These are phyloP conservation scores for Paramecium caudatum DNA, from an alignment of 73 alveolate species.

Conservation along the genomic window DNA sequence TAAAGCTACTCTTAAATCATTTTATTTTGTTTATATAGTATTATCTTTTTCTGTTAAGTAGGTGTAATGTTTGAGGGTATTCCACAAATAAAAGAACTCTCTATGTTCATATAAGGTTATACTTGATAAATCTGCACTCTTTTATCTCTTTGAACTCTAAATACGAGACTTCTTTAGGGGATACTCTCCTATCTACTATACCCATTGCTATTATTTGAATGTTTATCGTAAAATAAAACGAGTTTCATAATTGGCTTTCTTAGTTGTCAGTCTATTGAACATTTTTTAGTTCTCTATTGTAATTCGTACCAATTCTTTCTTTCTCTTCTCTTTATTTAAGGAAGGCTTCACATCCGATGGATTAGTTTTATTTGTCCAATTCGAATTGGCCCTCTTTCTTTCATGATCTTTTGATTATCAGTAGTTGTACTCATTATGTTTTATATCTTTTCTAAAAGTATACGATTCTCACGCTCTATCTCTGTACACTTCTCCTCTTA, in stretches of 20 bases:
- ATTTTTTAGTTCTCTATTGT: constrained; percentile 20
- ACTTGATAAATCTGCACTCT: constrained; percentile 23
- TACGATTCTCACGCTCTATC: constrained; percentile 53
- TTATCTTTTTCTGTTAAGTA: neutral
- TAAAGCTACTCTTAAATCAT: neutral
- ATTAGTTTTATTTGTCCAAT: neutral
- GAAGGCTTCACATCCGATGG: neutral
- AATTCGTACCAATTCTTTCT: constrained; percentile 21
- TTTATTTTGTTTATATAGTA: constrained; percentile 31
- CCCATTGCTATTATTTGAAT: neutral
- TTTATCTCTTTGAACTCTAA: neutral
- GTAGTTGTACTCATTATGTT: neutral
- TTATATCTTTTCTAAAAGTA: constrained; percentile 38
- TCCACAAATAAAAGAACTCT: constrained; percentile 3
- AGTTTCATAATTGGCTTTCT: constrained; percentile 4
- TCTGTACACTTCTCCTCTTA: constrained; percentile 53
- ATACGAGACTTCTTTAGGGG: constrained; percentile 1
- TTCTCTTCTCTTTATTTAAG: constrained; percentile 43
- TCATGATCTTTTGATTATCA: neutral
- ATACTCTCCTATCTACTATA: constrained; percentile 23
- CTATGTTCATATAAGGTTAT: neutral
- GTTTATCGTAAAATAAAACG: neutral
- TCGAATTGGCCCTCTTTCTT: constrained; percentile 7
- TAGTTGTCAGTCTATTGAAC: constrained; percentile 7
- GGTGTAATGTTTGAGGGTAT: constrained; percentile 9